Evolutionary conservation across 257 asterid genomes (phyloP), one percentile per base, ranked within the genome.

Genomic region (Cordia subcordata): DNA sequence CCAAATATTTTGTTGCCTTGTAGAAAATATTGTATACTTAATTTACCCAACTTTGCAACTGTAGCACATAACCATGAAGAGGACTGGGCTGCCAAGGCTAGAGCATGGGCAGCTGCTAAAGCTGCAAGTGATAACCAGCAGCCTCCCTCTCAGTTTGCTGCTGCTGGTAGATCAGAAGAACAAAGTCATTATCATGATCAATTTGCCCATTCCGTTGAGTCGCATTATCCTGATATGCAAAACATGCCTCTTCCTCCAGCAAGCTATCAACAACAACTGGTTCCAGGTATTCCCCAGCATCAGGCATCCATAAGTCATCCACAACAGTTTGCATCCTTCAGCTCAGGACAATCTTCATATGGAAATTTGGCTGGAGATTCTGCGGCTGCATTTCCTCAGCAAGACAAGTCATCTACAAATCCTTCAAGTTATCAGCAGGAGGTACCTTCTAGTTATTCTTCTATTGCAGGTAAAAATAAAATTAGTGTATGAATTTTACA

Each of bases 391-490:
- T 80, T 64, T 65, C 70, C 70, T 55, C 86, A 70, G 62, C 81
- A 63, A 57, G 89, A 81, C 63, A 81, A 72, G 62, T 77, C 87
- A 46, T 79, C 94, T 60, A 70, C 74, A 58, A 83, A 76, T 70
- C 78, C 92, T 79, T 69, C 81, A 50, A 80, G 76, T 82, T 92
- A 77, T 80, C 97, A 75, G 99, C 99, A 87, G 99, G 99, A 93
- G 99, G 99, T 93, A 93, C 92, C 99, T 93, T 93, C 95, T 93
- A 89, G 97, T 93, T 93, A 93, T 93, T 85, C 97, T 89, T 86
- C 99, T 86, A 77, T 82, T 79, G 73, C 95, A 93, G 99, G 99
- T 93, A 93, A 93, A 82, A 77, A 62, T 72, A 72, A 76, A 69
- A 77, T 59, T 78, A 57, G 65, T 70, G 59, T 77, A 61, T 64